These are phyloP conservation scores for Multifurca ochricompacta DNA, from an alignment of 768 basidiomycete genomes.

Conservation along the genomic window DNA sequence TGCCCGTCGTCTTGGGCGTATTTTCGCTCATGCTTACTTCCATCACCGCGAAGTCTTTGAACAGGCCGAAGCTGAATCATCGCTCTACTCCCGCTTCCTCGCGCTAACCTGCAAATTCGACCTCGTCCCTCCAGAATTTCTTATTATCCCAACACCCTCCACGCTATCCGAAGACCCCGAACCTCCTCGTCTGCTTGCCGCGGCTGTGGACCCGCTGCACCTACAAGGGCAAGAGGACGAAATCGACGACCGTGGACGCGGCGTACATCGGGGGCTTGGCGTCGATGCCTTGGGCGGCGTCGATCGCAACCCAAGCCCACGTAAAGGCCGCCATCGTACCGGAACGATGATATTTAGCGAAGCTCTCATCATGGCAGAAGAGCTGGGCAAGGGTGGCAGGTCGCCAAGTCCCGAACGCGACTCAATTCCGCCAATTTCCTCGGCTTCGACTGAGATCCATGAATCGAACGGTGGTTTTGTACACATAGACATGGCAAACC, in stretches of 20 bases:
- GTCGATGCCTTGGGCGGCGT: constrained; percentile 7
- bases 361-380: constrained; percentile 32
- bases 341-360: constrained; percentile 70
- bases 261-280: constrained; percentile 13
- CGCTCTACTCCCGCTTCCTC: constrained; percentile 84
- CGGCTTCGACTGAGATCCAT: neutral
- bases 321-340: constrained; percentile 47
- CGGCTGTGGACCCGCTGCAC: constrained; percentile 16
- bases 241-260: constrained; percentile 17
- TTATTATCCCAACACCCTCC: constrained; percentile 60
- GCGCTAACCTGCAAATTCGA: constrained; percentile 73
- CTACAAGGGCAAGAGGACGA: constrained; percentile 11
- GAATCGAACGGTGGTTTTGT: constrained; percentile 13
- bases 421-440: neutral
- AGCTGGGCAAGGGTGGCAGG: constrained; percentile 28
- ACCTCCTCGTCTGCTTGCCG: constrained; percentile 15
- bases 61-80: constrained; percentile 84
- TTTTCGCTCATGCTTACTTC: constrained; percentile 95
- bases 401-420: constrained; percentile 15
- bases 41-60: constrained; percentile 90
- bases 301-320: constrained; percentile 21
- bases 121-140: constrained; percentile 74
- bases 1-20: constrained; percentile 84
- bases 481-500: constrained; percentile 7
- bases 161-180: constrained; percentile 27